Conservation (phyloP, 345 rosid genomes). For the Garcia nutans region DNA sequence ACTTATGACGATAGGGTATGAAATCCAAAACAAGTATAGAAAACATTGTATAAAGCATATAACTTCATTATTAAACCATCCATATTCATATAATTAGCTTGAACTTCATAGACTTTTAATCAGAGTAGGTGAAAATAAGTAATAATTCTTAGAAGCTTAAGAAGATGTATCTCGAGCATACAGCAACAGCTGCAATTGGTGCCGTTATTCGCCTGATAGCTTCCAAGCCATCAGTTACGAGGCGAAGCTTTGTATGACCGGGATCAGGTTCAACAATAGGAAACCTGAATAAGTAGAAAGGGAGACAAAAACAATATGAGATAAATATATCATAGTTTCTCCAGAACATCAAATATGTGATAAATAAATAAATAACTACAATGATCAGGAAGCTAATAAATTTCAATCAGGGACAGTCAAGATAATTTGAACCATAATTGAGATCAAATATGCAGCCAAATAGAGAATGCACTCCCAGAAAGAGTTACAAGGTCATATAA, state of each 20-base stretch:
- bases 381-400: not conserved
- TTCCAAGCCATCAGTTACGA: constrained; percentile 86
- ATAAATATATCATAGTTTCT: constrained; percentile 1
- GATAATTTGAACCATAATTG: not conserved
- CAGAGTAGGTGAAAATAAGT: constrained; percentile 19
- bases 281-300: constrained; percentile 49
- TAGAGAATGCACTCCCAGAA: not conserved
- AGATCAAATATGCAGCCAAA: not conserved
- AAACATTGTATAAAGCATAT: not conserved
- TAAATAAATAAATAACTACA: not conserved
- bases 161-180: constrained; percentile 46
- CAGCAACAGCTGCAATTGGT: constrained; percentile 93
- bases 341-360: not conserved
- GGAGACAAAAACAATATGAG: not conserved
- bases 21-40: not conserved
- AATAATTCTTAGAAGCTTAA: constrained; percentile 24
- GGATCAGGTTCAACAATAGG: constrained; percentile 97
- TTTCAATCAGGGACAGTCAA: not conserved
- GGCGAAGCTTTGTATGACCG: constrained; percentile 94
- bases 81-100: not conserved
- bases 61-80: not conserved
- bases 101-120: constrained; percentile 1
- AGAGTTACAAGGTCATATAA: not conserved
- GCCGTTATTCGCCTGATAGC: constrained; percentile 76
- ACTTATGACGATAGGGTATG: not conserved